A percentile compares a stretch with the other conserved stretches of the same genome.
Conservation (phyloP, 2,329 filamentous ascomycete genomes). For the Stemphylium vesicarium region DNA sequence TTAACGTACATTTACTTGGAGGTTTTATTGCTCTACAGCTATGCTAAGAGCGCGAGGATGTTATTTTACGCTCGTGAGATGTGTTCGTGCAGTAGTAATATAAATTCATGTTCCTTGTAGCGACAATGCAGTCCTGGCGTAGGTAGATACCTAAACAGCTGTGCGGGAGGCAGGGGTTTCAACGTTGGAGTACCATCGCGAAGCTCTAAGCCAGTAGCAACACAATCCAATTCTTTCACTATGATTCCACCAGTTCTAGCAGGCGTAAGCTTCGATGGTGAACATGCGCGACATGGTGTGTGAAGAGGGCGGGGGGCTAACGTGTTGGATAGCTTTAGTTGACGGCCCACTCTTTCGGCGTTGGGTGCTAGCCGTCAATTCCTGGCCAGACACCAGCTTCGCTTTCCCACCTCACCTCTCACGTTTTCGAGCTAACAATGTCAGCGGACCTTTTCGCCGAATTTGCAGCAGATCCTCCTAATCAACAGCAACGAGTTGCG, state of each 20-base stretch:
- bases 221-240: not conserved
- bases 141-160: no score
- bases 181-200: no score
- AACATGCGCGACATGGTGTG: not conserved
- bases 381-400: conserved; percentile 15
- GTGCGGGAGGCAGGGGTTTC: no score
- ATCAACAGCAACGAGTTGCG: conserved; percentile 19
- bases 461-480: conserved; percentile 32
- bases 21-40: no score
- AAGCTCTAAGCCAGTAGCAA: no score
- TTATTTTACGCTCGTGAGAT: no score
- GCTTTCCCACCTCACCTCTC: conserved; percentile 13
- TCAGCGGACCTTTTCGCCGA: conserved; percentile 48
- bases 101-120: no score
- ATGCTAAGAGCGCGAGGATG: no score
- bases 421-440: conserved; percentile 26
- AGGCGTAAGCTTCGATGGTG: not conserved
- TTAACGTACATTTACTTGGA: no score
- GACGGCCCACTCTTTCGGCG: conserved; percentile 14
- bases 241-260: no score
- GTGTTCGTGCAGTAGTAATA: no score
- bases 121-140: no score
- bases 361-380: conserved; percentile 26
- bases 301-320: not conserved
- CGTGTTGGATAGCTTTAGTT: not conserved